Evolutionary conservation across 2,329 filamentous ascomycete genomes (phyloP), one percentile per base, ranked within the genome.

Genomic region (Exophiala alcalophila): DNA sequence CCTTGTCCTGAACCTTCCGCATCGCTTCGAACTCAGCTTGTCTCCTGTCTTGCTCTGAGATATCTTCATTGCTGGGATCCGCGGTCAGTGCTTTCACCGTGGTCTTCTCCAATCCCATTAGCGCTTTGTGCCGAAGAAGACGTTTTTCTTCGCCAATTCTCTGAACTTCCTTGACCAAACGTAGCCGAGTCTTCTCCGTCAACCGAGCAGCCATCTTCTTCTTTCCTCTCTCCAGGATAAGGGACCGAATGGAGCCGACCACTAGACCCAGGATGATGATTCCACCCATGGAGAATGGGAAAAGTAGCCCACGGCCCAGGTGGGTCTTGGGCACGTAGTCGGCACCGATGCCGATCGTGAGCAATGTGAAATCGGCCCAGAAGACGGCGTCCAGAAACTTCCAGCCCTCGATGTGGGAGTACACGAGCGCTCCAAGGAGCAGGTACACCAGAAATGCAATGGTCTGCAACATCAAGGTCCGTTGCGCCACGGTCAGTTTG

Each of bases 271-370:
- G 62, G 29, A 70, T 72, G 4, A 78, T 61, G 18, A 78, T 73
- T 1, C 75, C 75, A 4, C 72, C 73, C 21, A 78, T 70, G 2
- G 74, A 73, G 38, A 70, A 78, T 0, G 73, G 74, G 45, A 78
- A 75, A 1, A 78, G 54, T 1, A 79, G 57, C 3, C 68, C 66
- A 24, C 74, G 65, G 2, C 73, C 74, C 2, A 70, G 55, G 44
- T 72, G 67, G 0, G 73, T 77, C 12, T 55, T 59, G 1, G 76
- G 76, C 2, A 67, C 63, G 46, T 68, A 73, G 42, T 72, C 65
- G 15, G 73, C 76, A 9, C 76, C 76, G 10, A 78, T 63, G 3
- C 76, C 76, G 4, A 79, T 66, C 0, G 76, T 78, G 2, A 79
- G 65, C 1, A 77, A 58, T 0, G 76, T 78, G 31, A 75, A 74